Conservation (phyloP, 768 basidiomycete species). For the Mycena pura region DNA sequence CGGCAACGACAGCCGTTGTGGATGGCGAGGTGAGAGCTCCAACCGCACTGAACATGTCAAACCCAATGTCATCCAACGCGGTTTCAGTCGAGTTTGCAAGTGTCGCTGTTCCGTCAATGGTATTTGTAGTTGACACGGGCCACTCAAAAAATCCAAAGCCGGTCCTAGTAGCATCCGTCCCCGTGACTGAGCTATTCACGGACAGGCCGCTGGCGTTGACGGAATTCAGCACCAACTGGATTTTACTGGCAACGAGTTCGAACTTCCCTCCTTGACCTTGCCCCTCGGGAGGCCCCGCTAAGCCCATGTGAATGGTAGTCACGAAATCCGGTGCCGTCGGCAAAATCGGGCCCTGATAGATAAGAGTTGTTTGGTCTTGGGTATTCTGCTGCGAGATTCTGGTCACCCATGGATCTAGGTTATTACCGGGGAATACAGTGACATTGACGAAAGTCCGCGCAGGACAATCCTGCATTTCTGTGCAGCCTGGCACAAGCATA, state of each 20-base stretch:
- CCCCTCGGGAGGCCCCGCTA: conserved; percentile 71
- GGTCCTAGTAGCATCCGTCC: conserved; percentile 40
- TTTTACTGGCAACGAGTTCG: conserved; percentile 83
- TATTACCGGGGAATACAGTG: conserved; percentile 79
- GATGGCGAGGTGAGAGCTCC: conserved; percentile 52
- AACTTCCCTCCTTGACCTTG: conserved; percentile 71
- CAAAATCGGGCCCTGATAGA: conserved; percentile 88
- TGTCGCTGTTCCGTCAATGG: conserved; percentile 63
- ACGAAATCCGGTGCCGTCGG: conserved; percentile 75
- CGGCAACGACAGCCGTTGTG: conserved; percentile 53
- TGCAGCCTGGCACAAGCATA: conserved; percentile 88
- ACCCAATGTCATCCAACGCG: conserved; percentile 64
- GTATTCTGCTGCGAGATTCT: conserved; percentile 76
- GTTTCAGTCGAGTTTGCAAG: conserved; percentile 79
- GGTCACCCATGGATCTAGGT: conserved; percentile 67
- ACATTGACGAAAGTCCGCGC: conserved; percentile 83
- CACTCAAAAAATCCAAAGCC: conserved; percentile 93
- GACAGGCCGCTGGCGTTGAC: conserved; percentile 49
- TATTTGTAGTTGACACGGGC: conserved; percentile 56
- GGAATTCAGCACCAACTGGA: conserved; percentile 80
- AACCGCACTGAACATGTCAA: conserved; percentile 66
- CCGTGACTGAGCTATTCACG: conserved; percentile 40
- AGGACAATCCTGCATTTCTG: conserved; percentile 78
- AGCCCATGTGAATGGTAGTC: conserved; percentile 75
- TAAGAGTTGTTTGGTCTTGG: conserved; percentile 60